Evolutionary conservation across 305 asterid species (phyloP).

Genomic region (Fraxinus sp.): DNA sequence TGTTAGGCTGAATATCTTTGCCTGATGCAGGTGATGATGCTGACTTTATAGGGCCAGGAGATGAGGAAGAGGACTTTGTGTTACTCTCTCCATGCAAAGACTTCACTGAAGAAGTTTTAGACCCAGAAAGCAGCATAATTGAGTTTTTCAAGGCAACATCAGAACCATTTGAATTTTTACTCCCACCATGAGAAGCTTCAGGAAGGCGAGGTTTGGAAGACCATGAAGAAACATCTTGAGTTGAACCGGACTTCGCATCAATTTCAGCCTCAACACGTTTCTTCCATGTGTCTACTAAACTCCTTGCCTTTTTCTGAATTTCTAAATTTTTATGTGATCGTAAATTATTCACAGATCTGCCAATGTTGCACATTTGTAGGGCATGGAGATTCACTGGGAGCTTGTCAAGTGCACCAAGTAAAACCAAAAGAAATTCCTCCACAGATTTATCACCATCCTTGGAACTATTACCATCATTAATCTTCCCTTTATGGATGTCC

Average conservation of each 20-base stretch:
- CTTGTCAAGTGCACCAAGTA: constrained; percentile 71
- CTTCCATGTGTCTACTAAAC: constrained; percentile 75
- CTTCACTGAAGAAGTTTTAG: constrained; percentile 41
- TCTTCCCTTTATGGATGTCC: constrained; percentile 50
- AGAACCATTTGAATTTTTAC: constrained; percentile 44
- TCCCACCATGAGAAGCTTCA: constrained; percentile 51
- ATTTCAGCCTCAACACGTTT: constrained; percentile 76
- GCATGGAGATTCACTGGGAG: constrained; percentile 76
- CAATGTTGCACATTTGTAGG: constrained; percentile 72
- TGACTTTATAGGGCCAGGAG: constrained; percentile 47
- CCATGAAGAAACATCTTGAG: constrained; percentile 43
- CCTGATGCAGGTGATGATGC: constrained; percentile 46
- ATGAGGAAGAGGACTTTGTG: constrained; percentile 45
- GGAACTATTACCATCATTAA: constrained; percentile 33
- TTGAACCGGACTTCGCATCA: constrained; percentile 54
- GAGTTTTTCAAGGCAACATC: constrained; percentile 49
- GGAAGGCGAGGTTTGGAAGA: constrained; percentile 51
- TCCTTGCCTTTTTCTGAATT: constrained; percentile 66
- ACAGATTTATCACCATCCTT: constrained; percentile 51
- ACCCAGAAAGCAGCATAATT: constrained; percentile 41
- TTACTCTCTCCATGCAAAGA: constrained; percentile 45
- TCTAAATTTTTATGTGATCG: constrained; percentile 65
- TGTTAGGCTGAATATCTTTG: constrained; percentile 48
- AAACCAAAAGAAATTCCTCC: constrained; percentile 64
- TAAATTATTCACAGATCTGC: constrained; percentile 73